Conservation (phyloP, 371 early-diverging fungal species). For the Fennellomyces sp. region DNA sequence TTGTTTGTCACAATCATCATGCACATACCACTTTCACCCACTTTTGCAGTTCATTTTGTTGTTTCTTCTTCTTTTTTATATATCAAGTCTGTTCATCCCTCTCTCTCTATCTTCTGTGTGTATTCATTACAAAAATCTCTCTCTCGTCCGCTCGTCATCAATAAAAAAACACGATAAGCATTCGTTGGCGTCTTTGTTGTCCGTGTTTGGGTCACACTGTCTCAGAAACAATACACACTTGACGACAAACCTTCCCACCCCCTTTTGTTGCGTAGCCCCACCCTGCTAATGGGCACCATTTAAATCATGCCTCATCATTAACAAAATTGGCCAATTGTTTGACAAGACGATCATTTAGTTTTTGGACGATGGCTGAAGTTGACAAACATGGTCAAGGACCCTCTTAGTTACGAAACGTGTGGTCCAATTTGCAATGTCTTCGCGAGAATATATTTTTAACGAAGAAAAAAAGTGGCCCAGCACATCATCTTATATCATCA, state of each 20-base stretch:
- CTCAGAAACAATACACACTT: neutral
- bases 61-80: neutral
- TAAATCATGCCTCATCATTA: too few relatives aligned
- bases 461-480: too few relatives aligned
- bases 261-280: too few relatives aligned
- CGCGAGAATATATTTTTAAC: too few relatives aligned
- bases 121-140: neutral
- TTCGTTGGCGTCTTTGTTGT: neutral
- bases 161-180: neutral
- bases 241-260: too few relatives aligned
- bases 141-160: neutral
- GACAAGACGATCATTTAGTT: too few relatives aligned
- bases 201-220: neutral
- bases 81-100: neutral
- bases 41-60: conserved; percentile 3
- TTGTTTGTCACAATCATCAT: neutral
- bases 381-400: too few relatives aligned
- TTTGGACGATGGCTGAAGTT: neutral
- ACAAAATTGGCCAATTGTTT: too few relatives aligned
- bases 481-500: too few relatives aligned
- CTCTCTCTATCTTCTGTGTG: neutral
- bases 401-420: too few relatives aligned
- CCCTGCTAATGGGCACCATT: too few relatives aligned
- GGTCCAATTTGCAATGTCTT: too few relatives aligned
- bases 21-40: neutral